phyloP scores from a whole-genome alignment of 1,284 basidiomycete species.

The Erythrobasidium hasegawianum region DNA sequence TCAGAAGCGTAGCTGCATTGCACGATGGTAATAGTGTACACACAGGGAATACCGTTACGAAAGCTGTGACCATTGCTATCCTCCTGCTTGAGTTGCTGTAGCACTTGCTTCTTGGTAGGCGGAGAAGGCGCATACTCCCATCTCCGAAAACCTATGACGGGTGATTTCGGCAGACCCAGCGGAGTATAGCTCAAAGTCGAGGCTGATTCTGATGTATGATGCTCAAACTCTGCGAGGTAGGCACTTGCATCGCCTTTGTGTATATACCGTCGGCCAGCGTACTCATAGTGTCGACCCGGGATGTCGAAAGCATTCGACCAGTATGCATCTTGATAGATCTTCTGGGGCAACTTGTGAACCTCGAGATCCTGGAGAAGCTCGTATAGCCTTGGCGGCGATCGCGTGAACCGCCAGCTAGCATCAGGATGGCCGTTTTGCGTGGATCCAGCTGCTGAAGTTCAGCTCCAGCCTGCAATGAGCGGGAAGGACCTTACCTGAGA shows the following conservation, averaged over 20 bases:
- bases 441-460: background rate
- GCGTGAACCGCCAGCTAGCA: background rate
- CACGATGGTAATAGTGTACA: background rate
- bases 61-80: background rate
- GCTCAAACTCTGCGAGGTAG: slow-evolving; percentile 48
- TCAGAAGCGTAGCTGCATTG: background rate
- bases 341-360: slow-evolving; percentile 57
- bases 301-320: slow-evolving; percentile 73
- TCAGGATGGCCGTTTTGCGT: background rate
- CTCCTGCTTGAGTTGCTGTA: slow-evolving; percentile 56
- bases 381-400: slow-evolving; percentile 4
- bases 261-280: slow-evolving; percentile 71
- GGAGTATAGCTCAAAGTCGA: background rate
- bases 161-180: background rate
- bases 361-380: slow-evolving; percentile 50
- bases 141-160: slow-evolving; percentile 1
- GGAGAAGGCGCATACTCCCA: slow-evolving; percentile 75
- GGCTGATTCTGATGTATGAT: background rate
- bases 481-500: background rate
- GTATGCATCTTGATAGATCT: slow-evolving; percentile 70
- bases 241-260: slow-evolving; percentile 55
- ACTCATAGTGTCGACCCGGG: slow-evolving; percentile 66
- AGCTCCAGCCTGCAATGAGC: too few species aligned
- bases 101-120: slow-evolving; percentile 58
- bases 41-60: slow-evolving; percentile 1